phyloP scores from a whole-genome alignment of 768 basidiomycete genomes.

The Phaeolepiota aurea region DNA sequence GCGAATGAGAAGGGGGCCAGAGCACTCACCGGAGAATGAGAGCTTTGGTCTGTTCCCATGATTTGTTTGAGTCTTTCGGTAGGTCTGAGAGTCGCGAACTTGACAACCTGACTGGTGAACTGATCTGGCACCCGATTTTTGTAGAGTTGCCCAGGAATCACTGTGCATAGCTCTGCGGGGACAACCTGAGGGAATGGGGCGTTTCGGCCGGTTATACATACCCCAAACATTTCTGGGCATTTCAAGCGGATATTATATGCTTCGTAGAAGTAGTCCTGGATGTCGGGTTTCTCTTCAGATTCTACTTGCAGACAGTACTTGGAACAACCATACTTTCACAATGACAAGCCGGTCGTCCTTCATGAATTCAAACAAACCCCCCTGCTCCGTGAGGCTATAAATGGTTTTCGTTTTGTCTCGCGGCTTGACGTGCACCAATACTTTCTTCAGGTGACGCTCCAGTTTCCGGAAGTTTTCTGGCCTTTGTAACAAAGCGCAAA shows the following conservation, averaged over 20 bases:
- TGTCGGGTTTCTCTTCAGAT: constrained; percentile 46
- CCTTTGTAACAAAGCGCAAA: constrained; percentile 26
- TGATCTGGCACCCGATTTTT: constrained; percentile 66
- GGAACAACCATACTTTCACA: constrained; percentile 46
- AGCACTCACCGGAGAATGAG: constrained; percentile 31
- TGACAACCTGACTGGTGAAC: constrained; percentile 56
- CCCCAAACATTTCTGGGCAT: constrained; percentile 58
- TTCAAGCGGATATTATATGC: constrained; percentile 44
- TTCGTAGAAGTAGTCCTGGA: constrained; percentile 50
- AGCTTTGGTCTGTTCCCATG: constrained; percentile 30
- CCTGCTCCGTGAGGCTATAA: constrained; percentile 23
- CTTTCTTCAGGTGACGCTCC: constrained; percentile 22
- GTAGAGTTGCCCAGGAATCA: constrained; percentile 64
- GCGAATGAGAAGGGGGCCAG: neutral
- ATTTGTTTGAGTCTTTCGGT: constrained; percentile 54
- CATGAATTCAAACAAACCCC: constrained; percentile 29
- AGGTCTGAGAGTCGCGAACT: constrained; percentile 64
- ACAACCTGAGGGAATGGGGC: constrained; percentile 57
- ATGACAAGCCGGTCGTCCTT: constrained; percentile 47
- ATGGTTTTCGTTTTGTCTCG: constrained; percentile 24
- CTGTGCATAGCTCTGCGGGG: constrained; percentile 59
- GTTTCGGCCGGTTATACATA: constrained; percentile 26
- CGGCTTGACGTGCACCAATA: constrained; percentile 22
- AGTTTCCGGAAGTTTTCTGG: constrained; percentile 19
- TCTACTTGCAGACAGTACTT: constrained; percentile 51